These are phyloP conservation scores for Penstemon davidsonii DNA, from an alignment of 257 asterid species.

Conservation along the genomic window DNA sequence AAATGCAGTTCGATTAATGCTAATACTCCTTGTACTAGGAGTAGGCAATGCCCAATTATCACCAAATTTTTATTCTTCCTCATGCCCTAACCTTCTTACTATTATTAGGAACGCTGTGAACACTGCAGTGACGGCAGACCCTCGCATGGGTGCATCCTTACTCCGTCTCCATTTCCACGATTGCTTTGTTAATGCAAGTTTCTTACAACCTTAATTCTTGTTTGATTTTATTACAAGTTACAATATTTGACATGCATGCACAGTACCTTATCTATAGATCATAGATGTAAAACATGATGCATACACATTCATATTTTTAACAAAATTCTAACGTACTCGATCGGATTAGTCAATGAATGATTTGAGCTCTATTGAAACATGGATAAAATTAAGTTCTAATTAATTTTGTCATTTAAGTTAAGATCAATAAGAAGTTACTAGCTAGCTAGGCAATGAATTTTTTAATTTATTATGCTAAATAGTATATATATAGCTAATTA, in stretches of 20 bases:
- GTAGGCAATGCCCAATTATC: conserved; percentile 49
- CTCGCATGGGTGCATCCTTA: conserved; percentile 62
- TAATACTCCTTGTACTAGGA: conserved; percentile 38
- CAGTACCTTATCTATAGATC: too few relatives aligned
- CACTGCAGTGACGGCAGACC: conserved; percentile 42
- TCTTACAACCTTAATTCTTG: not conserved
- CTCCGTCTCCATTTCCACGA: conserved; percentile 67
- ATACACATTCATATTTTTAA: too few relatives aligned
- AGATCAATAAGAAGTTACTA: too few relatives aligned
- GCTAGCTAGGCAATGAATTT: too few relatives aligned
- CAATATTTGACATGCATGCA: not conserved
- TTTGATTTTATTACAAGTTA: too few relatives aligned
- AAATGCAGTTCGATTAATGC: conserved; percentile 16
- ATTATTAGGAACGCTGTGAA: conserved; percentile 42
- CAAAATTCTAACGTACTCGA: too few relatives aligned
- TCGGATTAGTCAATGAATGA: too few relatives aligned
- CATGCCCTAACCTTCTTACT: conserved; percentile 55
- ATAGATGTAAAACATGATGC: too few relatives aligned
- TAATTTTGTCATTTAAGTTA: too few relatives aligned
- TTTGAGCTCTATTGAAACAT: too few relatives aligned
- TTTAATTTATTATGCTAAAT: too few relatives aligned
- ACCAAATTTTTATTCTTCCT: conserved; percentile 46
- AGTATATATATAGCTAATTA: not conserved
- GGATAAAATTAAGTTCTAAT: too few relatives aligned
- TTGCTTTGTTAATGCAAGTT: conserved; percentile 51